These are phyloP conservation scores for Penicillium janthinellum DNA, from an alignment of 2,329 filamentous ascomycete species.

Conservation along the genomic window DNA sequence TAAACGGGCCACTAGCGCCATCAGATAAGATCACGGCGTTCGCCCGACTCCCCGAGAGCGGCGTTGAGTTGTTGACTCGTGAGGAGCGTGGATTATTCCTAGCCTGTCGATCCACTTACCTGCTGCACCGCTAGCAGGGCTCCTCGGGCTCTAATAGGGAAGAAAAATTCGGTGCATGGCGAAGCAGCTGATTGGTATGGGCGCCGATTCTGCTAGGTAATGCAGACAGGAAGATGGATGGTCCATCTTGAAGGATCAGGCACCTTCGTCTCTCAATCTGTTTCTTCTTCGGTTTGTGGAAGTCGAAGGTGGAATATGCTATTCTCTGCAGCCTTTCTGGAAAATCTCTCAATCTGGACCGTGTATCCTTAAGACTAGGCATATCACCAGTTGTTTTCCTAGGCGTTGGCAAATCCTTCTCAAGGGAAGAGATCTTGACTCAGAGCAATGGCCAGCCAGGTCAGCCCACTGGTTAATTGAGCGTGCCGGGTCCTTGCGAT, in stretches of 20 bases:
- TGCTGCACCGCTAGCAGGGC: slow-evolving; percentile 16
- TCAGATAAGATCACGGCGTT: slow-evolving; percentile 30
- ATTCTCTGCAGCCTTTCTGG: background rate
- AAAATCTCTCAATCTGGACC: background rate
- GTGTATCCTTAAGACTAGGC: background rate
- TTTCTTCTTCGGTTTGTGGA: background rate
- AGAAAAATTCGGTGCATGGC: slow-evolving; percentile 11
- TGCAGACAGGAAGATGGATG: slow-evolving; percentile 3
- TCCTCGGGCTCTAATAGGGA: background rate
- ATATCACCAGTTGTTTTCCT: background rate
- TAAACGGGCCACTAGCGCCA: slow-evolving; percentile 21
- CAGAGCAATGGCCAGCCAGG: background rate
- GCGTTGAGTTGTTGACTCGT: background rate
- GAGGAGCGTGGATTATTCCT: background rate
- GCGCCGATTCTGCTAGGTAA: slow-evolving; percentile 25
- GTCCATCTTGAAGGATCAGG: slow-evolving; percentile 18
- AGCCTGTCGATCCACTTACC: slow-evolving; percentile 20
- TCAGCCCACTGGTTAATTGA: slow-evolving; percentile 24
- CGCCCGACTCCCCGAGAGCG: slow-evolving; percentile 12
- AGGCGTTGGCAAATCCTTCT: background rate
- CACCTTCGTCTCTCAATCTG: background rate
- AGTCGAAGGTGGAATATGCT: background rate
- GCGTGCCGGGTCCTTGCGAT: slow-evolving; percentile 20
- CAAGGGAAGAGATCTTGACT: background rate
- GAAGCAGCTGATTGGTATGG: slow-evolving; percentile 16